Evolutionary conservation across 192 early-diverging fungal species (phyloP).

Genomic region (Backusella psychrophila): DNA sequence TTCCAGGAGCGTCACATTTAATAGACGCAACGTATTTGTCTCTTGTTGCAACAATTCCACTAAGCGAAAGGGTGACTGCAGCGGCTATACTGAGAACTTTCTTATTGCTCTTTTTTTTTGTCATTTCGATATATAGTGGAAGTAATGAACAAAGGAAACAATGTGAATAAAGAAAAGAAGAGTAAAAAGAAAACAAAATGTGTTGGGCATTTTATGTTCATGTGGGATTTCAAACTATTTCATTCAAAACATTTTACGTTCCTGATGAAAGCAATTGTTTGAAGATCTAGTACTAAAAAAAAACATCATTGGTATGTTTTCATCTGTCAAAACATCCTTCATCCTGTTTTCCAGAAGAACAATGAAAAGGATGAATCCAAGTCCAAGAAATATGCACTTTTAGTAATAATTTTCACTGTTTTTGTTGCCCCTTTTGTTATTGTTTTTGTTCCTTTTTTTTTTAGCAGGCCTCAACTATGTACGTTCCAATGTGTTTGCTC

Average conservation of each 20-base stretch:
- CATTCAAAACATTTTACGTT: neutral
- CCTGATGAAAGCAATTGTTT: neutral
- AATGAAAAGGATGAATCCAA: neutral
- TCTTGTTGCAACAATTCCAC: neutral
- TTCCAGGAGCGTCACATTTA: neutral
- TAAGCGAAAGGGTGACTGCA: neutral
- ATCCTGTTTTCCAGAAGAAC: neutral
- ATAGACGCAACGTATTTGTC: neutral
- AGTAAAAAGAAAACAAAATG: neutral
- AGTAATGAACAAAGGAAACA: neutral
- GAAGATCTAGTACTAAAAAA: neutral
- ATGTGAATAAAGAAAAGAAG: neutral
- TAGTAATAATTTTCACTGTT: neutral
- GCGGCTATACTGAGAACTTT: neutral
- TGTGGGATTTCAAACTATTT: neutral
- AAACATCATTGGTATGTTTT: neutral
- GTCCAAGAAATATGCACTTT: neutral
- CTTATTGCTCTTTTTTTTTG: neutral
- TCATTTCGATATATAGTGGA: neutral
- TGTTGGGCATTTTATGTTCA: neutral
- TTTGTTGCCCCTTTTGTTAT: neutral
- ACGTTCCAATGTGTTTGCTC: neutral
- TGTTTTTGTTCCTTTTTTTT: neutral
- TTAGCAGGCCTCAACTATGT: neutral
- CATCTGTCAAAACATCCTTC: neutral